A percentile compares a stretch with the other conserved stretches of the same genome.
These are phyloP conservation scores for Aureobasidium sp. DNA, from an alignment of 2,329 filamentous ascomycete species.

Conservation along the genomic window DNA sequence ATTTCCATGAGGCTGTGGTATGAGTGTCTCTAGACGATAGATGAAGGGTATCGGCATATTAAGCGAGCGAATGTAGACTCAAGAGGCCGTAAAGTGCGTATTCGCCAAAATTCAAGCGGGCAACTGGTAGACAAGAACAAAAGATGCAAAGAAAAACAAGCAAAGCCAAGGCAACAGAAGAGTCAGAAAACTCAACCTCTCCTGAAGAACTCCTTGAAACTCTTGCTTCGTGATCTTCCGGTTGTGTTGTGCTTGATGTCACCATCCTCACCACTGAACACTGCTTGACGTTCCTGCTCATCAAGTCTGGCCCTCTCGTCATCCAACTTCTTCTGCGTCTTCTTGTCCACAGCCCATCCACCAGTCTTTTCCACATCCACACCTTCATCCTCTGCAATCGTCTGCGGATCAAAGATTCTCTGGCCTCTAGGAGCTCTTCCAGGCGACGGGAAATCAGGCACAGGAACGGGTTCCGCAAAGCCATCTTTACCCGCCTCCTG, in stretches of 20 bases:
- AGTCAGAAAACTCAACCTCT: background rate
- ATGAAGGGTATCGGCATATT: background rate
- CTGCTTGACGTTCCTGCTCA: conserved; percentile 4
- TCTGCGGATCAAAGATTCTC: conserved; percentile 11
- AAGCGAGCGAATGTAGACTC: background rate
- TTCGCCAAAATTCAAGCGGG: too few relatives aligned
- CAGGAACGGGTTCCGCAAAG: background rate
- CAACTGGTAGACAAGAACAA: too few relatives aligned
- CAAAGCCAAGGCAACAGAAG: background rate
- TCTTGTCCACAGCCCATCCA: conserved; percentile 11
- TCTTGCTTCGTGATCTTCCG: conserved; percentile 6
- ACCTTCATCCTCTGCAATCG: conserved; percentile 11
- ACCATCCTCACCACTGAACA: background rate
- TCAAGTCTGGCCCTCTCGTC: conserved; percentile 1
- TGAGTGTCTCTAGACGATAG: background rate
- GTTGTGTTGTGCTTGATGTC: conserved; percentile 7
- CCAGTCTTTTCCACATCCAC: conserved; percentile 4
- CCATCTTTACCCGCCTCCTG: background rate
- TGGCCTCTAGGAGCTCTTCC: background rate
- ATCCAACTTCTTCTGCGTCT: conserved; percentile 12
- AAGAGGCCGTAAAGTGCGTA: background rate
- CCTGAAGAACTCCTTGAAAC: conserved; percentile 13
- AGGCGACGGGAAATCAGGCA: conserved; percentile 10
- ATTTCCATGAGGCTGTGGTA: background rate
- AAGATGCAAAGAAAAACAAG: background rate